A percentile compares a stretch with the other conserved stretches of the same genome.
phyloP scores from a whole-genome alignment of 2,329 filamentous ascomycete species.

The Fusarium lateritium region DNA sequence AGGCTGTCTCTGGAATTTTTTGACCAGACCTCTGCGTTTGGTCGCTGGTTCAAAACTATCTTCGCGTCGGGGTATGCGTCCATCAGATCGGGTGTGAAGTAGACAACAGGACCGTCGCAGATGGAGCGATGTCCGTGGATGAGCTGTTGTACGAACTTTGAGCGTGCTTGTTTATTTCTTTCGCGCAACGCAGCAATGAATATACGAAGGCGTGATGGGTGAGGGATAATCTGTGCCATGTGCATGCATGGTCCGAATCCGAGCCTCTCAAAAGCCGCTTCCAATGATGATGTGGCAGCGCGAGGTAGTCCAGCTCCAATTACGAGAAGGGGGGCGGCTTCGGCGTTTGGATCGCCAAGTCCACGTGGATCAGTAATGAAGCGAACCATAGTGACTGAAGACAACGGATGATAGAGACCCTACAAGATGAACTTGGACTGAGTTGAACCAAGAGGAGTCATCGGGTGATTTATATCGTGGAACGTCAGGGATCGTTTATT shows the following conservation, averaged over 20 bases:
- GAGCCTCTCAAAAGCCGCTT: conserved; percentile 53
- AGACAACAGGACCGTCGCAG: conserved; percentile 51
- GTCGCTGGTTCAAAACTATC: conserved; percentile 53
- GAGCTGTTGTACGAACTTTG: conserved; percentile 51
- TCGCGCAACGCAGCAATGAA: conserved; percentile 50
- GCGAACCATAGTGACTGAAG: conserved; percentile 17
- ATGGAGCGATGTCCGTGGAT: conserved; percentile 52
- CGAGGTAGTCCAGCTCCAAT: conserved; percentile 53
- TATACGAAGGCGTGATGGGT: conserved; percentile 43
- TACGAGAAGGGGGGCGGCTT: conserved; percentile 36
- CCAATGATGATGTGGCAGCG: conserved; percentile 56
- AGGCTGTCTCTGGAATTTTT: conserved; percentile 47
- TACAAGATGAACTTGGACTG: accelerated
- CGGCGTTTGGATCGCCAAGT: conserved; percentile 6
- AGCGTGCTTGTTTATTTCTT: conserved; percentile 44
- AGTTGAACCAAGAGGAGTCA: accelerated
- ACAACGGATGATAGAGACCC: accelerated
- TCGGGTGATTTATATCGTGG: no score
- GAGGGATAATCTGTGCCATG: conserved; percentile 51
- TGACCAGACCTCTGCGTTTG: conserved; percentile 48
- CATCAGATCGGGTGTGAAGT: conserved; percentile 56
- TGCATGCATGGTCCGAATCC: conserved; percentile 53
- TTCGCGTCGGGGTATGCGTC: conserved; percentile 56
- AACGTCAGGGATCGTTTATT: no score
- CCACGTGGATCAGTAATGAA: conserved; percentile 36